These are phyloP conservation scores for Coemansia sp. DNA, from an alignment of 192 early-diverging fungal genomes.

Conservation along the genomic window DNA sequence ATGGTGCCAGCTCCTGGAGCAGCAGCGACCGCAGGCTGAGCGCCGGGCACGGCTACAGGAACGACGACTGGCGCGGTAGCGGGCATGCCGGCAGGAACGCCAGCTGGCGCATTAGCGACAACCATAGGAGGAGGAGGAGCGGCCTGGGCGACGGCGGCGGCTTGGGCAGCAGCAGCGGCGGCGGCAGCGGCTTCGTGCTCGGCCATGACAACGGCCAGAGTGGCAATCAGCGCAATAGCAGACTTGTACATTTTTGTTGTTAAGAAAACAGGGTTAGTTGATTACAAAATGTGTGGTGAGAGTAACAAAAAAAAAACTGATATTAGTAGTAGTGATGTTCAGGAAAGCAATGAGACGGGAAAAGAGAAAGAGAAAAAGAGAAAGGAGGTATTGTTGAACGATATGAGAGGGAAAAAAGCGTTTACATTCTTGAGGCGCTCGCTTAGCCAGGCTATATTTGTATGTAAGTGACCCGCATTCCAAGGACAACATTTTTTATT, in stretches of 20 bases:
- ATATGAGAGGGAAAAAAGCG: too few relatives aligned
- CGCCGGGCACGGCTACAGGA: not conserved
- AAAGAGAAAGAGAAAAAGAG: not conserved
- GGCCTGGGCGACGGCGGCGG: not conserved
- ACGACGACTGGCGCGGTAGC: not conserved
- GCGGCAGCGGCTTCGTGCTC: conserved; percentile 3
- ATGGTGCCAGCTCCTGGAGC: not conserved
- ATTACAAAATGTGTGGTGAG: not conserved
- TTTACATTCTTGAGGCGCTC: too few relatives aligned
- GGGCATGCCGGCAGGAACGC: not conserved
- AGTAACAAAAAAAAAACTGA: not conserved
- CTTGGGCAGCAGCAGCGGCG: not conserved
- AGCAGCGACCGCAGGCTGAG: not conserved
- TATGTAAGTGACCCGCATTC: not conserved
- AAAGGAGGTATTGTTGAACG: too few relatives aligned
- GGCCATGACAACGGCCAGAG: conserved; percentile 6
- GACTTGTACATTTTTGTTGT: conserved; percentile 5
- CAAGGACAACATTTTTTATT: too few relatives aligned
- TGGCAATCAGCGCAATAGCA: conserved; percentile 2
- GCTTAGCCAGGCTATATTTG: too few relatives aligned
- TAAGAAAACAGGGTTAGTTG: not conserved
- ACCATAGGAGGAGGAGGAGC: not conserved
- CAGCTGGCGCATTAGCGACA: not conserved
- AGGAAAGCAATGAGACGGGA: conserved; percentile 1
- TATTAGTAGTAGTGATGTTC: not conserved